phyloP scores from a whole-genome alignment of 345 rosid species.

The Durio zibethinus region DNA sequence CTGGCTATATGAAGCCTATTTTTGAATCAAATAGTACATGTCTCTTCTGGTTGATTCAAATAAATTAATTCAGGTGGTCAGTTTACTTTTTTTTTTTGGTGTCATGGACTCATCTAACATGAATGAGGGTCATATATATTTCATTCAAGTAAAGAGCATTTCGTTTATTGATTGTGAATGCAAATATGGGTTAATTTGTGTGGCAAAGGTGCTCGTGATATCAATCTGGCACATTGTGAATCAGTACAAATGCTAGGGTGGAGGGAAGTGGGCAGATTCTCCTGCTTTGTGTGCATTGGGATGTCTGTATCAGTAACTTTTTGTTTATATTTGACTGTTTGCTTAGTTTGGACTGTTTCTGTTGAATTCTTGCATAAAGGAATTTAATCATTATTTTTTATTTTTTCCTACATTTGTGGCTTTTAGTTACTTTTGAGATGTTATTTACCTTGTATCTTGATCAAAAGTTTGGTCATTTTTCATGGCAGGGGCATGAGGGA shows the following conservation, averaged over 20 bases:
- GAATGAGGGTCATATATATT: background rate
- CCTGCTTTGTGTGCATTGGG: background rate
- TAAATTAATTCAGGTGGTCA: background rate
- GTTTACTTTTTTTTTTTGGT: background rate
- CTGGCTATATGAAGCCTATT: background rate
- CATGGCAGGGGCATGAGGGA: conserved; percentile 59
- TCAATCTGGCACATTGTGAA: background rate
- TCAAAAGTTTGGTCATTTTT: conserved; percentile 1
- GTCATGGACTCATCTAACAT: background rate
- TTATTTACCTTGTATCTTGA: background rate
- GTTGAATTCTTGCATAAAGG: background rate
- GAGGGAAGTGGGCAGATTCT: background rate
- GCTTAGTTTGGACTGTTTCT: background rate
- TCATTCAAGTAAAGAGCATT: background rate
- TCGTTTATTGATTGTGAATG: background rate
- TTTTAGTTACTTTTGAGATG: background rate
- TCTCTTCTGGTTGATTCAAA: background rate
- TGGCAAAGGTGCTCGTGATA: background rate
- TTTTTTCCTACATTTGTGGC: background rate
- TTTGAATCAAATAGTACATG: background rate
- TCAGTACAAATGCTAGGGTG: background rate
- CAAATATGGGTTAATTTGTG: background rate
- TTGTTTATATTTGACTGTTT: background rate
- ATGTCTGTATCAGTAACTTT: background rate
- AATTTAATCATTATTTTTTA: background rate